Evolutionary conservation across 208 protist species (phyloP).

Genomic region (Wallacemonas sp.): DNA sequence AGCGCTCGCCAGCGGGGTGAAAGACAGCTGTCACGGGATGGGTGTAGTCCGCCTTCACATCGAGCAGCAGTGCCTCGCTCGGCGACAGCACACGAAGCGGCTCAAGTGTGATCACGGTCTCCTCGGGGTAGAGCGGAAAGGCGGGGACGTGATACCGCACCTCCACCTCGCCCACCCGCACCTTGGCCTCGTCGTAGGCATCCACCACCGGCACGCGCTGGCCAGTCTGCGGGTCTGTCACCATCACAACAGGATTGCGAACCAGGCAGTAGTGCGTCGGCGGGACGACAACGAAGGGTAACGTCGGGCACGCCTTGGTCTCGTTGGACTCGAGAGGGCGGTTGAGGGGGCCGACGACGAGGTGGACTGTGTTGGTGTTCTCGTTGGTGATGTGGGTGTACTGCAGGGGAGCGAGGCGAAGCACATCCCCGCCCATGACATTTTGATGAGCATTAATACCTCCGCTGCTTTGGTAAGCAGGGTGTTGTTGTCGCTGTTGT

Average conservation of each 20-base stretch:
- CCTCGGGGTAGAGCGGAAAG: slow-evolving; percentile 93
- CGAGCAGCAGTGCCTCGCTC: slow-evolving; percentile 44
- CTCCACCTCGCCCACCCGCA: slow-evolving; percentile 82
- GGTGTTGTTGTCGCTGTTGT: not conserved
- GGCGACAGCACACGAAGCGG: slow-evolving; percentile 67
- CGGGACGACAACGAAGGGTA: slow-evolving; percentile 58
- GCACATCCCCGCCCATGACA: slow-evolving; percentile 14
- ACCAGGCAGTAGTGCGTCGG: slow-evolving; percentile 55
- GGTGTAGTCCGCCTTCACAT: slow-evolving; percentile 65
- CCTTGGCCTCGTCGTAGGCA: slow-evolving; percentile 72
- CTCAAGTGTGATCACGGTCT: slow-evolving; percentile 47
- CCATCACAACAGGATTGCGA: slow-evolving; percentile 50
- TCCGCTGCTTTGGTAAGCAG: not conserved
- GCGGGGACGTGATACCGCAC: slow-evolving; percentile 73
- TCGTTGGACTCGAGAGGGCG: slow-evolving; percentile 54
- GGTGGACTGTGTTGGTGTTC: slow-evolving; percentile 56
- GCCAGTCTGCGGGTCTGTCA: slow-evolving; percentile 3
- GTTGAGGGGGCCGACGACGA: slow-evolving; percentile 61
- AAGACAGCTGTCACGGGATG: slow-evolving; percentile 5
- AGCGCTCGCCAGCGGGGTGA: slow-evolving; percentile 53
- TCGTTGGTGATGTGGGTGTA: slow-evolving; percentile 80
- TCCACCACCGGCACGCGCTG: slow-evolving; percentile 40
- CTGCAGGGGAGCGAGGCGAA: slow-evolving; percentile 58
- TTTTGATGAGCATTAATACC: not conserved
- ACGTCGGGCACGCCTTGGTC: slow-evolving; percentile 29